phyloP scores from a whole-genome alignment of 148 eudicot species.

The Spergularia marina region DNA sequence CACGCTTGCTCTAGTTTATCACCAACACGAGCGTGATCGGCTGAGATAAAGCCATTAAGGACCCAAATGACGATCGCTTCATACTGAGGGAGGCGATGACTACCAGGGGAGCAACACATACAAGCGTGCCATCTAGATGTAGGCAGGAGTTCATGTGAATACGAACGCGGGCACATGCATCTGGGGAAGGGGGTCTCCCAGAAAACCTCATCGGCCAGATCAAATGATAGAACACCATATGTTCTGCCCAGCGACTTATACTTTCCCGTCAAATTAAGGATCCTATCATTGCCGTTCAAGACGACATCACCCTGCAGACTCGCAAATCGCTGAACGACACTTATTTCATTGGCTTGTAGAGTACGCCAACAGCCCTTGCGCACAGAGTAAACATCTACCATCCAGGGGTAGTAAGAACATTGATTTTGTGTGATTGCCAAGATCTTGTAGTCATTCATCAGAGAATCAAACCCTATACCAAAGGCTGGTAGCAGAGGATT shows the following conservation, averaged over 20 bases:
- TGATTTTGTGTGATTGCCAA: neutral
- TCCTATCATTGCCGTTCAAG: conserved; percentile 9
- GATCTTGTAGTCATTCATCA: neutral
- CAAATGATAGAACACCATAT: conserved; percentile 7
- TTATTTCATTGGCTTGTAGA: neutral
- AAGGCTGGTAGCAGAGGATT: neutral
- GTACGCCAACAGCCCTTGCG: conserved; percentile 9
- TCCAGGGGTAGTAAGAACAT: neutral
- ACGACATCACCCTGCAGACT: neutral
- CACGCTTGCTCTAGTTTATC: neutral
- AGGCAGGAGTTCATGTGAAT: neutral
- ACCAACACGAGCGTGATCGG: neutral
- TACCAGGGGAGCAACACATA: neutral
- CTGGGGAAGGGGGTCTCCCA: neutral
- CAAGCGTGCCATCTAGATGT: conserved; percentile 1
- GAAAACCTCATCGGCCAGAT: conserved; percentile 5
- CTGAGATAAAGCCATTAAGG: neutral
- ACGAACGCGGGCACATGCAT: neutral
- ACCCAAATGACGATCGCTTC: conserved; percentile 4
- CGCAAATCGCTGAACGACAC: neutral
- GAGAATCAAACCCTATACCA: neutral
- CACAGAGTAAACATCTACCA: conserved; percentile 9
- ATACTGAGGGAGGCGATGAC: neutral
- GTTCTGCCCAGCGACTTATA: neutral
- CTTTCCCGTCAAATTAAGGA: neutral